Evolutionary conservation across 1,139 yeast species (phyloP).

Genomic region (Suhomyces taliae): DNA sequence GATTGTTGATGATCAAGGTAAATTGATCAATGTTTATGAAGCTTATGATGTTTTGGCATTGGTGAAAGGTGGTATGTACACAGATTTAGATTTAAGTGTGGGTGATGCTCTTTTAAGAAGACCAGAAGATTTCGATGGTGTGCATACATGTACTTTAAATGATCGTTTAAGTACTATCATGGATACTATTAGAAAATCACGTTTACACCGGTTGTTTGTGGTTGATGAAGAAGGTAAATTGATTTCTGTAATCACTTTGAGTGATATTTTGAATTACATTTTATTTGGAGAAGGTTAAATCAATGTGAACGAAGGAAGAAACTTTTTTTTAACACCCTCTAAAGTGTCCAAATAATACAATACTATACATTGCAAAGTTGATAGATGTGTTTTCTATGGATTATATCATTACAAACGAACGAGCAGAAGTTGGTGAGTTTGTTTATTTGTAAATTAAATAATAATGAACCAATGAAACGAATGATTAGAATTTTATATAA

Average conservation of each 20-base stretch:
- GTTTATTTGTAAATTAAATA: background rate
- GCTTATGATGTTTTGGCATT: conserved; percentile 92
- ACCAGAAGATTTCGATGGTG: conserved; percentile 97
- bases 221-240: conserved; percentile 80
- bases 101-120: conserved; percentile 96
- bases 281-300: conserved; percentile 60
- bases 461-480: background rate
- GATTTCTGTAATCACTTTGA: conserved; percentile 82
- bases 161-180: conserved; percentile 88
- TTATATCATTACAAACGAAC: too few species aligned
- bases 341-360: too few species aligned
- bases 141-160: conserved; percentile 86
- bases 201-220: conserved; percentile 89
- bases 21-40: conserved; percentile 87
- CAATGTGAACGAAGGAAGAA: background rate
- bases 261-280: conserved; percentile 86
- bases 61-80: conserved; percentile 92
- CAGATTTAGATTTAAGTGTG: conserved; percentile 85
- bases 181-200: conserved; percentile 89
- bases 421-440: background rate
- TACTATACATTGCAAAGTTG: too few species aligned
- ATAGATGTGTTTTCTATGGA: too few species aligned
- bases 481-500: too few species aligned
- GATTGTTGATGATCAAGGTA: conserved; percentile 76
- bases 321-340: too few species aligned